phyloP scores from a whole-genome alignment of 179 eudicot species.

The Corrigiola litoralis region DNA sequence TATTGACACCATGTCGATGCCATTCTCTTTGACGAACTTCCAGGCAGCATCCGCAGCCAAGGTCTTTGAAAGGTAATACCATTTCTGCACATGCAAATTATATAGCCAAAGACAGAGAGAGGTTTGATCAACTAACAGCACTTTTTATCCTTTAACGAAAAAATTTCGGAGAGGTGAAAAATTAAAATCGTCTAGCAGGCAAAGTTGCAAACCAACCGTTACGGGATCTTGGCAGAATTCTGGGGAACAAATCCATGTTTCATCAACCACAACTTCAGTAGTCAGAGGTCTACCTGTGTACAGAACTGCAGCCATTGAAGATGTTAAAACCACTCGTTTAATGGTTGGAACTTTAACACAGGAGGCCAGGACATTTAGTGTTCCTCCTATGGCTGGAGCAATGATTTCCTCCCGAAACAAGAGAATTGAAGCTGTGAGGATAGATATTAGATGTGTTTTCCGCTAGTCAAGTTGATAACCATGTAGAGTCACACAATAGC shows the following conservation, averaged over 20 bases:
- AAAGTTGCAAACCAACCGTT: conserved; percentile 2
- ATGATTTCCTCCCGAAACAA: conserved; percentile 24
- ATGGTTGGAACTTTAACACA: conserved; percentile 21
- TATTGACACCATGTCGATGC: conserved; percentile 48
- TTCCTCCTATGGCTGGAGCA: conserved; percentile 34
- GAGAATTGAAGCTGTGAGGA: neutral
- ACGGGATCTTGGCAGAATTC: conserved; percentile 12
- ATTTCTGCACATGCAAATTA: conserved; percentile 23
- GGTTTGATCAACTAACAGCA: neutral
- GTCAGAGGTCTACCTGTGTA: conserved; percentile 16
- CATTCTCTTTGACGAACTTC: conserved; percentile 51
- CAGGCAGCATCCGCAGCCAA: conserved; percentile 64
- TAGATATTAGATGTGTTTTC: too few species aligned
- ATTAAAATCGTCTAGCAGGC: neutral
- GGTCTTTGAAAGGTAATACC: conserved; percentile 57
- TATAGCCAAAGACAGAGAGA: neutral
- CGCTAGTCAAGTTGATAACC: too few species aligned
- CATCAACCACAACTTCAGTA: conserved; percentile 31
- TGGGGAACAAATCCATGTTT: conserved; percentile 31
- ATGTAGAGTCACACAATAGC: too few species aligned
- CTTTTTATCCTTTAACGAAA: neutral
- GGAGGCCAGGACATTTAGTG: conserved; percentile 32
- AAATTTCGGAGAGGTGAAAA: neutral
- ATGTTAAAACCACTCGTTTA: conserved; percentile 25
- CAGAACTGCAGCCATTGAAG: conserved; percentile 27